Percentiles rank a stretch among this genome's conserved stretches.
These are phyloP conservation scores for Drechslerella coelobrocha DNA, from an alignment of 2,329 filamentous ascomycete species.

Conservation along the genomic window DNA sequence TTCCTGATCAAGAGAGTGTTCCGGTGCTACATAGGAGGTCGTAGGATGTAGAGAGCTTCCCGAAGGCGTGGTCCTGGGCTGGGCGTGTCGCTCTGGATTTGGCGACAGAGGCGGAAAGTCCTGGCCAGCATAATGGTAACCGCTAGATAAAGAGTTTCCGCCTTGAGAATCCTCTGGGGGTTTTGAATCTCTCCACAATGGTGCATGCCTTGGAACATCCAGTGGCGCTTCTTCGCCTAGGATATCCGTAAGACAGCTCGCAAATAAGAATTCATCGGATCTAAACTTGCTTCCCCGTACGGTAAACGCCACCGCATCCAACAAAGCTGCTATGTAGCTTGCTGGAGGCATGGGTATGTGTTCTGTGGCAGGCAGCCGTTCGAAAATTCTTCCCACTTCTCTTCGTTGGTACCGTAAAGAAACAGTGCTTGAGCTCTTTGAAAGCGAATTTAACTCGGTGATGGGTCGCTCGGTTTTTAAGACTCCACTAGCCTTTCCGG, in stretches of 20 bases:
- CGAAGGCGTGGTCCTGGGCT: slow-evolving; percentile 17
- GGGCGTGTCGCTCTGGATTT: slow-evolving; percentile 29
- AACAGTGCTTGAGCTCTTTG: slow-evolving; percentile 40
- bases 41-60: slow-evolving; percentile 13
- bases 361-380: slow-evolving; percentile 16
- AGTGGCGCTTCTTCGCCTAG: slow-evolving; percentile 37
- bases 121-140: slow-evolving; percentile 36
- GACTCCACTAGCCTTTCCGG: slow-evolving; percentile 23
- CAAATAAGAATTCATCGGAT: slow-evolving; percentile 73
- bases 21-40: slow-evolving; percentile 12
- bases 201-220: slow-evolving; percentile 19
- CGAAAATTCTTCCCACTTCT: slow-evolving; percentile 60
- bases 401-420: slow-evolving; percentile 65
- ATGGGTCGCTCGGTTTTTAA: slow-evolving; percentile 57
- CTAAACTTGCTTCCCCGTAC: slow-evolving; percentile 73
- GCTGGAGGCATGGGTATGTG: slow-evolving; percentile 64
- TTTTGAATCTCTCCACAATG: slow-evolving; percentile 36
- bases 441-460: slow-evolving; percentile 66
- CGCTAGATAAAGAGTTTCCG: slow-evolving; percentile 13
- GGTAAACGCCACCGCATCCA: slow-evolving; percentile 79
- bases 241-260: slow-evolving; percentile 56
- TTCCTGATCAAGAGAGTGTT: slow-evolving; percentile 39
- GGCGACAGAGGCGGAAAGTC: slow-evolving; percentile 46
- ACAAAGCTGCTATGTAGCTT: slow-evolving; percentile 70
- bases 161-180: slow-evolving; percentile 16